phyloP scores from a whole-genome alignment of 305 asterid species.

The Fraxinus floribunda region DNA sequence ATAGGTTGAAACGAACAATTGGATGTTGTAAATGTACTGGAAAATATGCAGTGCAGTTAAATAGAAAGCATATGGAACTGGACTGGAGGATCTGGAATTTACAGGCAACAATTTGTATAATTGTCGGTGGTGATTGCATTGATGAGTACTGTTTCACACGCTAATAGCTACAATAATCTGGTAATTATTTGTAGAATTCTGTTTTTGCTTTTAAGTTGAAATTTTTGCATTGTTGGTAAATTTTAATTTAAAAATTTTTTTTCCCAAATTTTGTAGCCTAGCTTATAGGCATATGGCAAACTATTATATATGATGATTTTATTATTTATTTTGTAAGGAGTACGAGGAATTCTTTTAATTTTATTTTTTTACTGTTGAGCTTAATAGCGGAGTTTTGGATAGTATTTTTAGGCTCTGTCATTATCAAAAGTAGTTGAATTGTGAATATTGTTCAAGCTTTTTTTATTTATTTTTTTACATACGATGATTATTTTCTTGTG shows the following conservation, averaged over 20 bases:
- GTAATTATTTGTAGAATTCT: neutral
- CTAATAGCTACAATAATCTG: neutral
- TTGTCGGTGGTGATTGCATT: neutral
- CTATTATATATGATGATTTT: neutral
- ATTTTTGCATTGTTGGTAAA: neutral
- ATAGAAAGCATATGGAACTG: neutral
- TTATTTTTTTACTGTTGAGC: neutral
- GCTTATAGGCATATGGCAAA: neutral
- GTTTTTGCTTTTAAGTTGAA: neutral
- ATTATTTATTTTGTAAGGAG: neutral
- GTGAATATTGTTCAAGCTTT: neutral
- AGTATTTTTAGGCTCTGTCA: neutral
- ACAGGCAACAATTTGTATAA: neutral
- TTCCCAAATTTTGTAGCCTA: neutral
- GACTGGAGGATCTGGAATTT: neutral
- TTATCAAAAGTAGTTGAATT: neutral
- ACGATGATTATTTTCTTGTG: neutral
- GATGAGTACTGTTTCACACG: neutral
- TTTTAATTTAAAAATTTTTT: neutral
- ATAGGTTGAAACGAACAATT: neutral
- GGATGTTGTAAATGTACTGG: neutral
- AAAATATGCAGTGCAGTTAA: neutral
- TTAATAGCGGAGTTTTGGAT: neutral
- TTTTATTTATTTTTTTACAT: neutral
- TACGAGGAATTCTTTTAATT: neutral